Conservation (phyloP, 345 rosid genomes). For the Streptanthus diversifolius region DNA sequence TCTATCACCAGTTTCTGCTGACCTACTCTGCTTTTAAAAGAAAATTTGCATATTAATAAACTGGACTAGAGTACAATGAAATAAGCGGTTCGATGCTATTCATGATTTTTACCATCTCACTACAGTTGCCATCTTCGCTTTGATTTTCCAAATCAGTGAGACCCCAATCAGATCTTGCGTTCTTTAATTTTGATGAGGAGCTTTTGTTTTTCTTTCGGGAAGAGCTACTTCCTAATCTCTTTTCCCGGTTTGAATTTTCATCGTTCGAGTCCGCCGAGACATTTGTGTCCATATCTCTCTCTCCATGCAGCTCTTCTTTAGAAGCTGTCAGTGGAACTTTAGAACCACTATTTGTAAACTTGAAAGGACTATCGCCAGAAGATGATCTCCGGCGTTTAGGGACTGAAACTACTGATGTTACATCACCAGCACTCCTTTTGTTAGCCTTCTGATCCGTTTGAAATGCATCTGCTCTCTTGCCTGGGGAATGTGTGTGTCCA, state of each 20-base stretch:
- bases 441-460: conserved; percentile 46
- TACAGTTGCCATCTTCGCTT: conserved; percentile 44
- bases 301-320: conserved; percentile 37
- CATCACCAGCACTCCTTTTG: conserved; percentile 55
- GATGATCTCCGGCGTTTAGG: conserved; percentile 75
- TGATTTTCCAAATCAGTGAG: conserved; percentile 42
- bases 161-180: conserved; percentile 44
- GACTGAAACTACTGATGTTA: conserved; percentile 53
- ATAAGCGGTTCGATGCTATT: not conserved
- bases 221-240: conserved; percentile 36
- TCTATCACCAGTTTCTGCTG: conserved; percentile 40
- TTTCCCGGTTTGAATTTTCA: conserved; percentile 32
- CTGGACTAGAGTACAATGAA: not conserved
- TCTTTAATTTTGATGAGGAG: conserved; percentile 38
- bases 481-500: conserved; percentile 58
- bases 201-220: conserved; percentile 42
- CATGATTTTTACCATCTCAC: conserved; percentile 52
- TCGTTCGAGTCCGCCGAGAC: conserved; percentile 35
- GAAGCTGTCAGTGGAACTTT: conserved; percentile 37
- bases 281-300: conserved; percentile 33
- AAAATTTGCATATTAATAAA: conserved; percentile 2
- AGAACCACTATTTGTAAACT: conserved; percentile 43
- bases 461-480: conserved; percentile 40
- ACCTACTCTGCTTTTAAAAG: conserved; percentile 32
- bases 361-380: conserved; percentile 50